A percentile compares a stretch with the other conserved stretches of the same genome.
Conservation (phyloP, 1,284 basidiomycete genomes). For the Cryptococcus depauperatus region DNA sequence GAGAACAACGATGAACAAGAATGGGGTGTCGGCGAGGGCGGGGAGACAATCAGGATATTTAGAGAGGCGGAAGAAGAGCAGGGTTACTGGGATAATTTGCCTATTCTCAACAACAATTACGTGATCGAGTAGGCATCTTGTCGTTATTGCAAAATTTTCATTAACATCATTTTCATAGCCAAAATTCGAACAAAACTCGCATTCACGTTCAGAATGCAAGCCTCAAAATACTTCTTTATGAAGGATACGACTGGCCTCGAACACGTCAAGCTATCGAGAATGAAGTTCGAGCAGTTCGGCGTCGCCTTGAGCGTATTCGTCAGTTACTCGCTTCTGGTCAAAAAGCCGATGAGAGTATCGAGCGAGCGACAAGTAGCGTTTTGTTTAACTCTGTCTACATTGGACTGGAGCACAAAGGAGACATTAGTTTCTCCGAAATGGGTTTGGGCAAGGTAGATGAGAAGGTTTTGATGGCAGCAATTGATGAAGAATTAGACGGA, state of each 20-base stretch:
- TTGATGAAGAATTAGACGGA: conserved; percentile 73
- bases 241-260: conserved; percentile 86
- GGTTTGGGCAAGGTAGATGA: conserved; percentile 58
- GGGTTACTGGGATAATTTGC: conserved; percentile 62
- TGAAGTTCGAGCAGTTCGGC: conserved; percentile 77
- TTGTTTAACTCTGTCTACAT: conserved; percentile 92
- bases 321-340: conserved; percentile 92
- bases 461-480: conserved; percentile 70
- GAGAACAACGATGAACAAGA: conserved; percentile 12
- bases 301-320: conserved; percentile 77
- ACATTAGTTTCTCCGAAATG: conserved; percentile 18
- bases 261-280: conserved; percentile 82
- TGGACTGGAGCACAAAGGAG: conserved; percentile 60
- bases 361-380: conserved; percentile 58
- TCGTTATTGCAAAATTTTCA: neutral
- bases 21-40: conserved; percentile 50
- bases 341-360: conserved; percentile 66
- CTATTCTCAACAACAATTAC: conserved; percentile 42
- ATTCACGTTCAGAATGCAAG: conserved; percentile 58
- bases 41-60: conserved; percentile 76
- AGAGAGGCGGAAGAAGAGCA: conserved; percentile 49
- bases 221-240: conserved; percentile 65
- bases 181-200: conserved; percentile 16
- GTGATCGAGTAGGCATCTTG: conserved; percentile 24
- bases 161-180: conserved; percentile 7